phyloP scores from a whole-genome alignment of 495 filamentous ascomycete species.

The Bombardia bombarda region DNA sequence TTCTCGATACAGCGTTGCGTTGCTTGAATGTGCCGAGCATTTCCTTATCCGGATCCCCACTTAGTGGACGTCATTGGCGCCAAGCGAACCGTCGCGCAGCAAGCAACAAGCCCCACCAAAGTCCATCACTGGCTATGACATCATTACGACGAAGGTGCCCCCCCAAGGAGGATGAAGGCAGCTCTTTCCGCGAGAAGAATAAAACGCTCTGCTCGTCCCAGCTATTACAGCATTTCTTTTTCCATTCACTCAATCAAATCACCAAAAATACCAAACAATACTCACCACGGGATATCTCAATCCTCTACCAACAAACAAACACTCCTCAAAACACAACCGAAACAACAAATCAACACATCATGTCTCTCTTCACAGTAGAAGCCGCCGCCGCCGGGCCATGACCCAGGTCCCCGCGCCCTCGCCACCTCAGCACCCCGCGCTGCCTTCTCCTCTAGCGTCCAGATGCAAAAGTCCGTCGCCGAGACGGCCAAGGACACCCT shows the following conservation, averaged over 20 bases:
- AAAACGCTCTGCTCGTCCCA: too few species aligned
- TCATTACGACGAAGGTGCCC: constrained; percentile 20
- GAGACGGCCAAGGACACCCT: constrained; percentile 44
- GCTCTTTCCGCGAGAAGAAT: too few species aligned
- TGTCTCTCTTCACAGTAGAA: constrained; percentile 41
- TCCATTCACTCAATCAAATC: neutral
- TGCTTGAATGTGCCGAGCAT: too few species aligned
- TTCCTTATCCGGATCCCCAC: too few species aligned
- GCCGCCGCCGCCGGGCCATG: constrained; percentile 28
- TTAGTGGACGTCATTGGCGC: neutral
- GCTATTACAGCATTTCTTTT: too few species aligned
- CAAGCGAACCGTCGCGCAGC: neutral
- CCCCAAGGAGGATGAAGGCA: too few species aligned
- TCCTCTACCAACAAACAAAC: neutral
- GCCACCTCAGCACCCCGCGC: constrained; percentile 21
- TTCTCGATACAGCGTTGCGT: too few species aligned
- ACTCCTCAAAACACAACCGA: constrained; percentile 9
- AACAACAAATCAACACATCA: constrained; percentile 29
- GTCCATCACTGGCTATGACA: constrained; percentile 24
- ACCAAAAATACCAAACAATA: neutral
- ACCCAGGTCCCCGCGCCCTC: constrained; percentile 16
- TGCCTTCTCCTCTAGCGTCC: constrained; percentile 35
- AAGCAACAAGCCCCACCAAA: constrained; percentile 1
- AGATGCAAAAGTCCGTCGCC: constrained; percentile 32
- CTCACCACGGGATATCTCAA: neutral